These are phyloP conservation scores for Ophiognomonia clavigignenti-juglandacearum DNA, from an alignment of 2,329 filamentous ascomycete species.

Conservation along the genomic window DNA sequence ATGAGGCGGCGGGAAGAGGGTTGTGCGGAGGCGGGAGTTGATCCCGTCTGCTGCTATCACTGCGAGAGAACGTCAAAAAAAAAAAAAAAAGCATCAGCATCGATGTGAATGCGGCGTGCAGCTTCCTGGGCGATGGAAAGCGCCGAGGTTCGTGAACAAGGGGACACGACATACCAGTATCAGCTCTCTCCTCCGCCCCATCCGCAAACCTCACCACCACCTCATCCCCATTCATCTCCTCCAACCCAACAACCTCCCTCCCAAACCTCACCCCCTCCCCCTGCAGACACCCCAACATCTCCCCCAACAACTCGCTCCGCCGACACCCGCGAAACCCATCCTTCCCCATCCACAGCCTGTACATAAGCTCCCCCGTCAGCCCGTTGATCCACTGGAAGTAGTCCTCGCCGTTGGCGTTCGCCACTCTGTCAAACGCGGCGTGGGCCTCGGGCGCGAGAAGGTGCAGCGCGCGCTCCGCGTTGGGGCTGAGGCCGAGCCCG, in stretches of 20 bases:
- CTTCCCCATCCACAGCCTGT: slow-evolving; percentile 32
- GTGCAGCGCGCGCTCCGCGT: slow-evolving; percentile 42
- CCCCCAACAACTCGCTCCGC: slow-evolving; percentile 35
- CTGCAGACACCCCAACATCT: slow-evolving; percentile 28
- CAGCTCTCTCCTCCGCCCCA: slow-evolving; percentile 24
- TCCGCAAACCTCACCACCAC: slow-evolving; percentile 27
- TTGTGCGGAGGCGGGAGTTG: slow-evolving; percentile 47
- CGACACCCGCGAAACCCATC: slow-evolving; percentile 37
- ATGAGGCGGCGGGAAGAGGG: no score
- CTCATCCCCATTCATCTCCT: slow-evolving; percentile 23
- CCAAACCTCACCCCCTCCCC: slow-evolving; percentile 25
- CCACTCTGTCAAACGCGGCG: slow-evolving; percentile 31
- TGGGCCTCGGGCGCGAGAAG: slow-evolving; percentile 32
- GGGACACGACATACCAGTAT: no score
- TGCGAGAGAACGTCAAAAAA: slow-evolving; percentile 11
- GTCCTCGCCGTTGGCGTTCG: slow-evolving; percentile 34
- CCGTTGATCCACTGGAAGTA: slow-evolving; percentile 41
- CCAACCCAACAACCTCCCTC: slow-evolving; percentile 29
- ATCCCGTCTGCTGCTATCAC: slow-evolving; percentile 63
- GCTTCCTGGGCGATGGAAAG: no score
- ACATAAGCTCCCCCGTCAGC: slow-evolving; percentile 25
- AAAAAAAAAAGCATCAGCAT: no score
- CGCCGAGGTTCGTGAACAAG: no score
- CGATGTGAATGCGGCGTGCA: no score
- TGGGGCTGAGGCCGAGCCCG: slow-evolving; percentile 47